These are phyloP conservation scores for Mycena crocata DNA, from an alignment of 768 basidiomycete genomes.

Conservation along the genomic window DNA sequence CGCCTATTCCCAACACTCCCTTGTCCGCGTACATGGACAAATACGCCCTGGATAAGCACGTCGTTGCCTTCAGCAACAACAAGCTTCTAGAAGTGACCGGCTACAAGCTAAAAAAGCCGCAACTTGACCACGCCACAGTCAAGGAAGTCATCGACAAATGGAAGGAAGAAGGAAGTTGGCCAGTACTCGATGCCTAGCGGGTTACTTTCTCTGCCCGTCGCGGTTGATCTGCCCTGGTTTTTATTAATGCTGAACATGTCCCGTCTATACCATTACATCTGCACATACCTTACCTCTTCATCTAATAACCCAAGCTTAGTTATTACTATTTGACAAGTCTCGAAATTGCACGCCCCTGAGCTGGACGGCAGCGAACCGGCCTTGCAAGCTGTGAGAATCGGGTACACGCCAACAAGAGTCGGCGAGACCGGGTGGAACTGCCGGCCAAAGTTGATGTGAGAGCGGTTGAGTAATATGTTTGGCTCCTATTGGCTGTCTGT, in stretches of 20 bases:
- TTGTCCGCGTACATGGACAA: constrained; percentile 85
- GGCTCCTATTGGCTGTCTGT: neutral
- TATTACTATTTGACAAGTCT: constrained; percentile 28
- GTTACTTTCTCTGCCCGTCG: neutral
- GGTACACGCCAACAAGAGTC: too few relatives aligned
- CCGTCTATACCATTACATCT: constrained; percentile 28
- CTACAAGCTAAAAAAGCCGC: constrained; percentile 72
- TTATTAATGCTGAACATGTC: constrained; percentile 18
- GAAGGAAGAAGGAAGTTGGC: constrained; percentile 77
- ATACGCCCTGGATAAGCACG: constrained; percentile 76
- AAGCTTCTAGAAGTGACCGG: constrained; percentile 83
- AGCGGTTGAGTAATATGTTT: neutral
- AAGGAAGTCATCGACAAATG: constrained; percentile 83
- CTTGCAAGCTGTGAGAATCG: neutral
- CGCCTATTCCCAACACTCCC: constrained; percentile 77
- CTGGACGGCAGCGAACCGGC: too few relatives aligned
- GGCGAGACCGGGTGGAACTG: neutral
- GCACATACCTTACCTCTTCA: constrained; percentile 28
- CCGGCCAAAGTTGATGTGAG: neutral
- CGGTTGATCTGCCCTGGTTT: constrained; percentile 5
- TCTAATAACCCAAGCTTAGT: constrained; percentile 28
- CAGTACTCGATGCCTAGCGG: constrained; percentile 46
- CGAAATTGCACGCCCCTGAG: neutral
- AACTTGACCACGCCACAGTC: constrained; percentile 70
- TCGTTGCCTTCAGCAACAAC: constrained; percentile 72